Evolutionary conservation across 1,284 basidiomycete genomes (phyloP), one percentile per base, ranked within the genome.

Genomic region (Melampsora larici-populina): DNA sequence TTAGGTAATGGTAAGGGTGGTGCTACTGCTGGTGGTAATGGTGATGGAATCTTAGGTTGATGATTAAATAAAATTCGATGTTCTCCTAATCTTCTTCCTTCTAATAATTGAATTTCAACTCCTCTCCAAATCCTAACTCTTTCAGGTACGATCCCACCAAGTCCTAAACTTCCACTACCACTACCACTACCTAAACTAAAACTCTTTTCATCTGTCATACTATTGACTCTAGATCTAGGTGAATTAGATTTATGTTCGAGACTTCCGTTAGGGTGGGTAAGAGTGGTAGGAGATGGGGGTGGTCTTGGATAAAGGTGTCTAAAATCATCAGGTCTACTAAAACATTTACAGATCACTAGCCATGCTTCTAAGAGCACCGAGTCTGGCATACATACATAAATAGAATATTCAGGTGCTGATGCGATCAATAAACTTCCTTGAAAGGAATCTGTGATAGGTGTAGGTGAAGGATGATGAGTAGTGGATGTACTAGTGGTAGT

Each of bases 341-440:
- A 77, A 36, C 75, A 77, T 77, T 77, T 77, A 62, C 75, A 77
- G 43, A 77, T 77, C 43, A 77, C 75, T 3, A 77, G 46, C 75
- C 75, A 77, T 21, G 75, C 58, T 69, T 77, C 75, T 21, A 77
- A 48, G 24, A 77, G 18, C 24, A 70, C 46, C 9, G 60, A 63
- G 26, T 64, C 64, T 13, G 75, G 75, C 75, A 77, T 77, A 67
- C 75, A 77, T 46, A 77, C 51, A 24, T 77, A 77, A 46, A 77
- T 51, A 26, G 75, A 76, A 24, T 48, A 18, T 36, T 77, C 75
- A 40, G 29, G 31, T 31, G 29, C 33, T 55, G 51, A 55, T 21
- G 21, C 24, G 24, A 55, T 55, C 51, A 55, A 21, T 26, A 55
- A 55, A 21, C 51, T 26, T 17, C 51, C 51, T 26, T 21, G 21